Base-by-base conservation (phyloP, 1,284 basidiomycete genomes). In the Tremellales sp. region DNA sequence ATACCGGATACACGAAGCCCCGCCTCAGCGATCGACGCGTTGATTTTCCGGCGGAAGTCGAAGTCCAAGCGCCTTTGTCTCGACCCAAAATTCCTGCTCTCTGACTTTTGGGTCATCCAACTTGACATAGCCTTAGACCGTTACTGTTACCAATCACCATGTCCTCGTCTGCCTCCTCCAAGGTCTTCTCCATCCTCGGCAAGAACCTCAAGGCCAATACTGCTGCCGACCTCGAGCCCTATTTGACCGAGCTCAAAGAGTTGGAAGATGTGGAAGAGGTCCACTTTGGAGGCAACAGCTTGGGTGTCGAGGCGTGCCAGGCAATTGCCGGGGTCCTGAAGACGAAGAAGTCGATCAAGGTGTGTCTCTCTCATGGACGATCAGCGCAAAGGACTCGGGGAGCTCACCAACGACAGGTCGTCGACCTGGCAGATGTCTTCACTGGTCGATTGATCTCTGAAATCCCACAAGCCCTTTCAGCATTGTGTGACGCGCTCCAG, bases 371-470 rank as follows among this genome's bases (percentile, higher is more conserved):
- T 15, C 8, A 15, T 15, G 10, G 29, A 8, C 8, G 60, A 22
- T 37, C 25, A 21, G 2, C 25, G n/a, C 24, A 17, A 11, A 22
- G 13, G 15, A 11, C 17, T 13, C 23, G 11, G 24, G 26, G 17
- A 36, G 22, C 37, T n/a, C n/a, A 12, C 33, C 40, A 33, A 45
- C 31, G 43, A 15, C 64, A 97, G 92, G 77, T 96, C 49, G 94
- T 91, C 59, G 86, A 97, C 77, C 88, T 97, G 61, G 88, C 91
- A 42, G 96, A 97, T 76, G 94, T 98, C 75, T 98, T 98, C 77
- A 97, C 94, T 10, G 90, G 93, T 44, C 86, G 96, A 53, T 81
- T 97, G 60, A 97, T 97, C 77, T 81, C 84, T 54, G 94, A 98
- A 75, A 97, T 98, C 68, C 96, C 96, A 3, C 82, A 79, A 60